Conservation (phyloP, 192 early-diverging fungal genomes). For the Podila epicladia region DNA sequence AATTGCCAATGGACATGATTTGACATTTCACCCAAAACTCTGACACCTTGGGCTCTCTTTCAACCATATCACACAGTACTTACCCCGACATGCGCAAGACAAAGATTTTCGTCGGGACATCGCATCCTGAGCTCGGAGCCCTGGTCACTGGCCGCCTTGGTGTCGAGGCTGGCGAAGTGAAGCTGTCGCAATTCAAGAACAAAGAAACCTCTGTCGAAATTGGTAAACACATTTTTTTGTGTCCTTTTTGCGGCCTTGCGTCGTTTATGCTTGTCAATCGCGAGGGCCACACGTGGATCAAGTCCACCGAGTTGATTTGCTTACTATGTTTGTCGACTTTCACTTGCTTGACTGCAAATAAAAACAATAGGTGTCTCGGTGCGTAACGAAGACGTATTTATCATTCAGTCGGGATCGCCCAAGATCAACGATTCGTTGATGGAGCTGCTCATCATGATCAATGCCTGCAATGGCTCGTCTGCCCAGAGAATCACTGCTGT, state of each 20-base stretch:
- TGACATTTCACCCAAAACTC: too few species aligned
- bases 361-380: constrained; percentile 82
- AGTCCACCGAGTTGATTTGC: background rate
- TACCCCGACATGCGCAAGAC: constrained; percentile 74
- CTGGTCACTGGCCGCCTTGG: constrained; percentile 84
- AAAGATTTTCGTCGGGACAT: constrained; percentile 90
- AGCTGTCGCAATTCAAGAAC: constrained; percentile 85
- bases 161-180: constrained; percentile 67
- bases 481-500: constrained; percentile 95
- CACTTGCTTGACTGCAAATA: too few species aligned
- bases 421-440: constrained; percentile 92
- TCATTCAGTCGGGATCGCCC: constrained; percentile 94
- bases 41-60: too few species aligned
- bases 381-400: constrained; percentile 94
- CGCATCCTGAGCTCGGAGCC: constrained; percentile 86
- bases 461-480: constrained; percentile 90
- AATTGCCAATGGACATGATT: too few species aligned
- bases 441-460: constrained; percentile 99
- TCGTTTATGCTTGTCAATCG: background rate
- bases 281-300: background rate
- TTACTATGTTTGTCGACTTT: background rate
- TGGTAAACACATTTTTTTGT: constrained; percentile 18
- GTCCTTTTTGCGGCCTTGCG: background rate
- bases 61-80: background rate
- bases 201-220: constrained; percentile 90